Conservation (phyloP, 176 grass and related monocot genomes). For the Olyra latifolia region DNA sequence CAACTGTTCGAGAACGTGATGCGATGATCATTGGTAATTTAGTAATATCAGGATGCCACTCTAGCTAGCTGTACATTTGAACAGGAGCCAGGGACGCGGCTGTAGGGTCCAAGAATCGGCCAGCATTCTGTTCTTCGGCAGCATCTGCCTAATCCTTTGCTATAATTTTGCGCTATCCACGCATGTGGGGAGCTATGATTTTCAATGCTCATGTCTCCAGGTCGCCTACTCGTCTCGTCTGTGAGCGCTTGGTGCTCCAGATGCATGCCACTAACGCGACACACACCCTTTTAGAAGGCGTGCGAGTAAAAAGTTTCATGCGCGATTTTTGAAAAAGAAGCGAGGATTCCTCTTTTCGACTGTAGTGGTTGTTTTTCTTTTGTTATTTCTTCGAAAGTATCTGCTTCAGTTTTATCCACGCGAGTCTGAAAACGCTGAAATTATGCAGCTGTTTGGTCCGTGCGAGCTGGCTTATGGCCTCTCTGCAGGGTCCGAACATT, state of each 20-base stretch:
- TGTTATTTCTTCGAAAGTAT: too few relatives aligned
- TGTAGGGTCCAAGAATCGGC: not conserved
- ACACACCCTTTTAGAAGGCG: conserved; percentile 8
- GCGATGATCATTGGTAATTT: not conserved
- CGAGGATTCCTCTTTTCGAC: too few relatives aligned
- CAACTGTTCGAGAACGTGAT: conserved; percentile 3
- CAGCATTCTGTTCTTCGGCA: not conserved
- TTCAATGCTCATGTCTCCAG: too few relatives aligned
- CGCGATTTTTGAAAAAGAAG: too few relatives aligned
- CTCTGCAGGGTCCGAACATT: not conserved
- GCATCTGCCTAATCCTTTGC: not conserved
- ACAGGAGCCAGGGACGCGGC: not conserved
- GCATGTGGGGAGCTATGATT: not conserved
- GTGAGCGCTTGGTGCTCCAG: not conserved
- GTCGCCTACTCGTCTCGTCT: too few relatives aligned
- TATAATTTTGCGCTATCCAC: not conserved
- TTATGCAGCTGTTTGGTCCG: not conserved
- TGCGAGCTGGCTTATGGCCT: conserved; percentile 1
- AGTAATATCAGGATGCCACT: too few relatives aligned
- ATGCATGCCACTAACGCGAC: not conserved
- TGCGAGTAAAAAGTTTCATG: too few relatives aligned
- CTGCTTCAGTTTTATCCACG: too few relatives aligned
- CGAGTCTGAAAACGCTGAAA: too few relatives aligned
- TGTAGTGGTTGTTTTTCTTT: too few relatives aligned
- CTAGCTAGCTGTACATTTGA: too few relatives aligned